Evolutionary conservation across 495 filamentous ascomycete genomes (phyloP), one percentile per base, ranked within the genome.

Genomic region (Neurospora terricola): DNA sequence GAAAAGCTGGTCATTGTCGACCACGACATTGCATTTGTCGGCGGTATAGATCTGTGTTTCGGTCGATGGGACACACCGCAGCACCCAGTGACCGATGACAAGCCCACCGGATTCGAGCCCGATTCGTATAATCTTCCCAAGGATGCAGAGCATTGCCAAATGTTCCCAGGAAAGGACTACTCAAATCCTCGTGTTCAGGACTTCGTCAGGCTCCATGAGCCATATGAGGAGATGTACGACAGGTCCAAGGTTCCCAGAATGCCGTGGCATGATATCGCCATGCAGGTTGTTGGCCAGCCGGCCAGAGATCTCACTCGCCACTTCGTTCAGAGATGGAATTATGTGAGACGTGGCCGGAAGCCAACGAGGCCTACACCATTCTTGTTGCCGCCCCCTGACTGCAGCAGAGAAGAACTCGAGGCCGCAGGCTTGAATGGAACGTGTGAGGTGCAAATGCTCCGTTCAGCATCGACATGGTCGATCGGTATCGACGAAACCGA

Each of bases 251-350:
- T 96, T 21, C 93, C 96, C 0, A 86, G 96, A 71, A 99, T 98
- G 96, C 96, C 96, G 3, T 99, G 96, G 96, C 96, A 99, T 78
- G 96, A 99, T 80, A 96, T 99, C 71, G 90, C 91, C 12, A 99
- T 99, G 96, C 96, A 99, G 82, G 91, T 99, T 36, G 94, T 98
- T 34, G 96, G 96, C 43, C 96, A 98, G 78, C 96, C 96, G 1
- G 96, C 96, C 2, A 87, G 96, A 71, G 96, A 99, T 83, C 87
- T 98, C 68, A 97, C 94, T 30, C 88, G 96, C 18, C 96, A 98
- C 82, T 99, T 99, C 77, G 94, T 98, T n/a, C 96, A 99, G 81
- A 86, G 96, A 74, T 99, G 96, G 96, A 98, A 99, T 78, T 99
- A 97, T 74, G 91, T 99, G 68, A 87, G 98, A 59, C 94, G 96